Base-by-base conservation (phyloP, 208 protist genomes). In the Crithidia brevicula region DNA sequence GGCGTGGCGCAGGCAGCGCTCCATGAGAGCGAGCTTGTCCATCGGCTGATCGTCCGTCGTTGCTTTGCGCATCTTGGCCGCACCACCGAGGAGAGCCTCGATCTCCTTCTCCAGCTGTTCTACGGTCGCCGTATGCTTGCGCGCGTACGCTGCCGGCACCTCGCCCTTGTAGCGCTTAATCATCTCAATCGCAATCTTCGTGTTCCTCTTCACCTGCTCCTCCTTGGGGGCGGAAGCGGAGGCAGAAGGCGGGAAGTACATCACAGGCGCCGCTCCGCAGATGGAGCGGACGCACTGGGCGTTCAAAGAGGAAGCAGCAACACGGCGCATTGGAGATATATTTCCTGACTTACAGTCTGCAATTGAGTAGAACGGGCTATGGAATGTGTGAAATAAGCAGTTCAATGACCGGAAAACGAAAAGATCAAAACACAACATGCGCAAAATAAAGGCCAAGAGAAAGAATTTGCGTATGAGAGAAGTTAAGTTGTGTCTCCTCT, bases 1-100 rank as follows among this genome's bases (percentile, higher is more conserved):
- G 10, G 88, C 90, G 77, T 97, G 93, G 63, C 93, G 89, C 33
- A 97, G 88, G 77, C 89, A 94, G 67, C 93, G 88, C 75, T 97
- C 93, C 81, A 97, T 97, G 59, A 96, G 76, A 2, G 76, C 76
- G 40, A 97, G 75, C 74, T 97, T 95, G 62, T 95, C 91, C 89
- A 97, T 93, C 18, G 91, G 90, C 67, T 94, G 83, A 63, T 95
- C 88, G 72, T 97, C 91, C 43, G 78, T 86, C 31, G 79, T 57
- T 15, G 61, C 71, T 80, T 87, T 90, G 49, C 86, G 76, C 45
- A 96, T 74, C 60, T 91, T 95, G 53, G 84, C 69, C 33, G 89
- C 83, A 38, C 85, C 82, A 33, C 89, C 91, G 45, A 97, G 83
- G 18, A 97, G 84, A 34, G 84, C 74, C 74, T 97, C 88, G 67